Conservation (phyloP, 139 green algal genomes). For the Nannochloris sp. region DNA sequence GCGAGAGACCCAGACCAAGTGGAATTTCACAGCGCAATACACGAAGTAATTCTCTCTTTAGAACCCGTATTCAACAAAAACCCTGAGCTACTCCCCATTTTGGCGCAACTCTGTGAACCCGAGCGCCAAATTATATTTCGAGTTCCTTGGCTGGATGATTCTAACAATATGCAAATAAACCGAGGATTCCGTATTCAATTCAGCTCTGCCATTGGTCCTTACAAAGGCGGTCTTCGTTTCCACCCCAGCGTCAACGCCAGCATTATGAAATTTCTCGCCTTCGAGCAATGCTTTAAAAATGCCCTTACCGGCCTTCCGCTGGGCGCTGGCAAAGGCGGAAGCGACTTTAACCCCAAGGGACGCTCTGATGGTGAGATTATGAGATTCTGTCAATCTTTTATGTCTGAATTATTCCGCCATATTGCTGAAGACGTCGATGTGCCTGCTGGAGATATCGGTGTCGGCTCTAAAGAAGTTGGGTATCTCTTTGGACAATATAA, state of each 20-base stretch:
- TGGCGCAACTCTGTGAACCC: conserved; percentile 49
- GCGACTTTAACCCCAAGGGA: conserved; percentile 77
- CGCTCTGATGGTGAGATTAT: conserved; percentile 56
- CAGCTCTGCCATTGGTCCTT: conserved; percentile 67
- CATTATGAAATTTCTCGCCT: conserved; percentile 77
- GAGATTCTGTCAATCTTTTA: conserved; percentile 71
- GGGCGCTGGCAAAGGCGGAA: conserved; percentile 74
- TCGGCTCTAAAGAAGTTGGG: conserved; percentile 65
- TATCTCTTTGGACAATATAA: conserved; percentile 87
- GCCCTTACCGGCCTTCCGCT: conserved; percentile 71
- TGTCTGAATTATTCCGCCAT: conserved; percentile 62
- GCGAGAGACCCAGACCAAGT: conserved; percentile 40
- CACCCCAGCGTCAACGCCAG: conserved; percentile 67
- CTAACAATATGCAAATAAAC: conserved; percentile 54
- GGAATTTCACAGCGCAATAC: conserved; percentile 58
- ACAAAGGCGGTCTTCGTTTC: conserved; percentile 81
- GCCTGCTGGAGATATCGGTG: conserved; percentile 79
- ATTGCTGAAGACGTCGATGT: conserved; percentile 55
- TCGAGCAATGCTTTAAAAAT: conserved; percentile 71
- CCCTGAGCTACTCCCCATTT: conserved; percentile 40
- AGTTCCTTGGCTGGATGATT: conserved; percentile 60
- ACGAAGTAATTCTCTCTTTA: conserved; percentile 29
- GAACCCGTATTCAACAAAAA: conserved; percentile 51
- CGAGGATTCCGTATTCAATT: conserved; percentile 75
- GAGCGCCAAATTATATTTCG: conserved; percentile 52